Evolutionary conservation across 1,139 yeast genomes (phyloP).

Genomic region (Lodderomyces orthopsilosis): DNA sequence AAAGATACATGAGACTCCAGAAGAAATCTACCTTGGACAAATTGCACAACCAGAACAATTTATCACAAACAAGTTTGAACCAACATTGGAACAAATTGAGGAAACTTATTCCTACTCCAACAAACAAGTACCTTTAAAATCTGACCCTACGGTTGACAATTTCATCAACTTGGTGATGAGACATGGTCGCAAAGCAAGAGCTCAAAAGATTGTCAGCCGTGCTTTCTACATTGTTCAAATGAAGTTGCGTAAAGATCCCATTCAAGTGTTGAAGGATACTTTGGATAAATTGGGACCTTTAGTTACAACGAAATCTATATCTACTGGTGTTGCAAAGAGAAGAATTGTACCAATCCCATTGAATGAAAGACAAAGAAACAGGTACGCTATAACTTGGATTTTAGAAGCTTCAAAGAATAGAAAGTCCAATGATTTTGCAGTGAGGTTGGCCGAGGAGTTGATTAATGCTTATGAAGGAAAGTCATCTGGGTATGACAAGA

Average conservation of each 20-base stretch:
- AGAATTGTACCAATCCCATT: slow-evolving; percentile 80
- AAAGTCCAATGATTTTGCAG: slow-evolving; percentile 77
- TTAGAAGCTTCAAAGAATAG: slow-evolving; percentile 80
- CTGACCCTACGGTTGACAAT: slow-evolving; percentile 72
- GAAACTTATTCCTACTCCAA: slow-evolving; percentile 51
- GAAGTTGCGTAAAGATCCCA: slow-evolving; percentile 72
- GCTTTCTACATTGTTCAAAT: slow-evolving; percentile 81
- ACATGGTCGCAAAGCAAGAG: slow-evolving; percentile 82
- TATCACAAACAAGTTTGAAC: slow-evolving; percentile 45
- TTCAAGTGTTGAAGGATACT: slow-evolving; percentile 66
- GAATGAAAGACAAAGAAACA: slow-evolving; percentile 74
- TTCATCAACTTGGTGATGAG: slow-evolving; percentile 88
- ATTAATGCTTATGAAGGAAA: slow-evolving; percentile 74
- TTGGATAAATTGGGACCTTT: slow-evolving; percentile 85
- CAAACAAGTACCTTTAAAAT: slow-evolving; percentile 57
- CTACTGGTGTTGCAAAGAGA: slow-evolving; percentile 85
- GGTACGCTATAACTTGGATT: slow-evolving; percentile 89
- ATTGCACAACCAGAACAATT: slow-evolving; percentile 34
- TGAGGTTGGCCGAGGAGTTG: slow-evolving; percentile 88
- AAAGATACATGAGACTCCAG: slow-evolving; percentile 31
- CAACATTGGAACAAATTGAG: slow-evolving; percentile 57
- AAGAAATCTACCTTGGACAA: slow-evolving; percentile 45
- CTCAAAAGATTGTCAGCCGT: slow-evolving; percentile 69
- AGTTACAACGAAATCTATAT: slow-evolving; percentile 71
- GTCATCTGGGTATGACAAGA: slow-evolving; percentile 82